Evolutionary conservation across 1,284 basidiomycete species (phyloP).

Genomic region (Abortiporus biennis): DNA sequence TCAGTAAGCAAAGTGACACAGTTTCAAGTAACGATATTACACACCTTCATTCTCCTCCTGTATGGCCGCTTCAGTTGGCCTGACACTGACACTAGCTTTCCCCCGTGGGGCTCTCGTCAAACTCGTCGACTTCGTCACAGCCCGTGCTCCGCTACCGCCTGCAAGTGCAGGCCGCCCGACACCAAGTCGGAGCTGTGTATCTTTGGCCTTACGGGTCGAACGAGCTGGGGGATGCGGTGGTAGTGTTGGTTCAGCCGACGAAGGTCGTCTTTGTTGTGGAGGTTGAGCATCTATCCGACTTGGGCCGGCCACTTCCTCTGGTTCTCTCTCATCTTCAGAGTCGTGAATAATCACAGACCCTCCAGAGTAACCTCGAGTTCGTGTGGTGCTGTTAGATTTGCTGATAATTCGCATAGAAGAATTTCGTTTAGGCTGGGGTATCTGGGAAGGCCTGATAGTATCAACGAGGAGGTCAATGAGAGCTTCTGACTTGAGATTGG

Average conservation of each 20-base stretch:
- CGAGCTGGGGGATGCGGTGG: slow-evolving; percentile 33
- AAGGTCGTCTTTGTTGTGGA: slow-evolving; percentile 7
- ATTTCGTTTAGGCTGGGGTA: slow-evolving; percentile 17
- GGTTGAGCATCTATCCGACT: slow-evolving; percentile 5
- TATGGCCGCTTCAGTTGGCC: slow-evolving; percentile 51
- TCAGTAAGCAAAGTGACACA: not conserved
- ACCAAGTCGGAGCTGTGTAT: slow-evolving; percentile 61
- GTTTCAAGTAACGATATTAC: not conserved
- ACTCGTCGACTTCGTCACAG: slow-evolving; percentile 52
- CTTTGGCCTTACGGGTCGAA: slow-evolving; percentile 62
- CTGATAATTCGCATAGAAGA: slow-evolving; percentile 27
- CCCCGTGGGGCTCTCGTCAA: slow-evolving; percentile 41
- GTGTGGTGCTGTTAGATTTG: slow-evolving; percentile 24
- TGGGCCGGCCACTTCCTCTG: slow-evolving; percentile 13
- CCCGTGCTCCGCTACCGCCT: slow-evolving; percentile 57
- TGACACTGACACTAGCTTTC: slow-evolving; percentile 43
- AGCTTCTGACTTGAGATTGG: slow-evolving; percentile 72
- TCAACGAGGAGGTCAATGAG: slow-evolving; percentile 69
- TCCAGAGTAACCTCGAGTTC: slow-evolving; percentile 31
- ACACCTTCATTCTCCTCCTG: slow-evolving; percentile 50
- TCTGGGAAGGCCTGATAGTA: slow-evolving; percentile 26
- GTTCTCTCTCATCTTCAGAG: slow-evolving; percentile 42
- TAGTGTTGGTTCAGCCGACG: slow-evolving; percentile 13
- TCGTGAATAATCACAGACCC: slow-evolving; percentile 45
- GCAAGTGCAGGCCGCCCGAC: slow-evolving; percentile 62